Evolutionary conservation across 225 moss, liverwort and hornwort genomes (phyloP).

Genomic region (Rhytidiadelphus loreus): DNA sequence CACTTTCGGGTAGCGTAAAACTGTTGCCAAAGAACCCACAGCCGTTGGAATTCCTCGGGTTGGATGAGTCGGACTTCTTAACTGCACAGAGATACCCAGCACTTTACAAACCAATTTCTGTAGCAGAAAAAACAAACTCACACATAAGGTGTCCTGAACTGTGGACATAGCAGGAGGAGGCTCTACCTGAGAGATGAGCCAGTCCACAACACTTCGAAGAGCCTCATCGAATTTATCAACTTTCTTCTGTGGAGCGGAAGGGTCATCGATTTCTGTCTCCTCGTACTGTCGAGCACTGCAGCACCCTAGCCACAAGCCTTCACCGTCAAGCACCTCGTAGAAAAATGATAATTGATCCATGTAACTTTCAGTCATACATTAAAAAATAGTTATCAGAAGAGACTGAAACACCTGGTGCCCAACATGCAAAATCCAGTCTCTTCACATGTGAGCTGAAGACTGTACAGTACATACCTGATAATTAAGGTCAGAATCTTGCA

Average conservation of each 20-base stretch:
- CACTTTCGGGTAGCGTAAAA: conserved; percentile 68
- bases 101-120: not conserved
- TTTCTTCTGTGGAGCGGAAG: conserved; percentile 36
- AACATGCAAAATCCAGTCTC: not conserved
- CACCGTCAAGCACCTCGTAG: conserved; percentile 6
- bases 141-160: not conserved
- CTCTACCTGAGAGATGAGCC: conserved; percentile 71
- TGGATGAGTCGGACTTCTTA: conserved; percentile 63
- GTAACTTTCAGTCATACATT: not conserved
- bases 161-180: not conserved
- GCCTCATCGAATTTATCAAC: conserved; percentile 45
- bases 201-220: conserved; percentile 59
- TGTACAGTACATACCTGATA: conserved; percentile 47
- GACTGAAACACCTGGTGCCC: not conserved
- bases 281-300: conserved; percentile 76
- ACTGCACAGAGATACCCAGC: conserved; percentile 21
- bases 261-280: conserved; percentile 27
- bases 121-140: not conserved
- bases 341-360: not conserved
- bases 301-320: conserved; percentile 25
- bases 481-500: conserved; percentile 91
- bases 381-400: not conserved
- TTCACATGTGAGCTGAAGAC: not conserved
- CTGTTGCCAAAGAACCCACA: conserved; percentile 79
- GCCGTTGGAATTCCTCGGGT: conserved; percentile 66